Evolutionary conservation across 2,329 filamentous ascomycete genomes (phyloP).

Genomic region (Thyridium curvatum): DNA sequence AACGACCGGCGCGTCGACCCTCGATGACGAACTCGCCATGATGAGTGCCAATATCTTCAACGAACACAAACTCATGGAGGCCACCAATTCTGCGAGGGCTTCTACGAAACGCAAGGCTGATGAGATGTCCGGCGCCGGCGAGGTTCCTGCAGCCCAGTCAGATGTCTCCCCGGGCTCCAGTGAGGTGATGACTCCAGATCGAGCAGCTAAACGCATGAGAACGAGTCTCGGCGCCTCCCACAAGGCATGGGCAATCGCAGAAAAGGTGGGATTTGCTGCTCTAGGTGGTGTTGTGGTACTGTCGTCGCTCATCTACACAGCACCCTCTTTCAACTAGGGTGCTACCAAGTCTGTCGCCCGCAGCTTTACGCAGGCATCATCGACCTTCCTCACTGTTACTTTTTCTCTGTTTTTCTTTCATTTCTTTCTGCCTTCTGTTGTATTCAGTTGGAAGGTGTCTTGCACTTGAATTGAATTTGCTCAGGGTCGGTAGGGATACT

Average conservation of each 20-base stretch:
- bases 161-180: background rate
- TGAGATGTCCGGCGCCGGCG: constrained; percentile 15
- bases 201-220: too few species aligned
- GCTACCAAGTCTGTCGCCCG: too few species aligned
- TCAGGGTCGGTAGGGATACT: too few species aligned
- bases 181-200: too few species aligned
- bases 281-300: constrained; percentile 28
- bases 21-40: constrained; percentile 4
- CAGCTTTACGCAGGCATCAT: constrained; percentile 6
- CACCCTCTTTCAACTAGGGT: constrained; percentile 19
- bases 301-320: constrained; percentile 29
- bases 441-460: background rate
- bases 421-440: background rate
- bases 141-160: constrained; percentile 10
- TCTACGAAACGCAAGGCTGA: constrained; percentile 23
- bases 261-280: constrained; percentile 26
- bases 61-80: background rate
- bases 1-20: background rate
- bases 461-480: too few species aligned
- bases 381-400: background rate
- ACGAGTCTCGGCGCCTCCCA: background rate
- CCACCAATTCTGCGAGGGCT: background rate
- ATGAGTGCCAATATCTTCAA: constrained; percentile 3
- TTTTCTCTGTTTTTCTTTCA: background rate
- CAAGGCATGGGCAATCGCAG: constrained; percentile 16